A percentile compares a stretch with the other conserved stretches of the same genome.
Evolutionary conservation across 768 basidiomycete species (phyloP).

Genomic region (Piloderma croceum): DNA sequence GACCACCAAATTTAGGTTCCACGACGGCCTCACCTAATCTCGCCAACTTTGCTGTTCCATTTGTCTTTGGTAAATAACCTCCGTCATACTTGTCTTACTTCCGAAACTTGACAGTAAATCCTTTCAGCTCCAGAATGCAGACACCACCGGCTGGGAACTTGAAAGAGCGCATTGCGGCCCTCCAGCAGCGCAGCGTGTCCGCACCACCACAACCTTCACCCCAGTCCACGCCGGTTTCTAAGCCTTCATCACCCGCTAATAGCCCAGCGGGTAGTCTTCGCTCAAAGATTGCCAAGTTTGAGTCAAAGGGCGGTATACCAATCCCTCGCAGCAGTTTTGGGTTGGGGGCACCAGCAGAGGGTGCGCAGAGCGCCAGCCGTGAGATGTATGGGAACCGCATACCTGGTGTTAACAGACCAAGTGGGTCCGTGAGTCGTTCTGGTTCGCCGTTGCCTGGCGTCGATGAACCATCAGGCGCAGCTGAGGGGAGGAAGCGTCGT

Average conservation of each 20-base stretch:
- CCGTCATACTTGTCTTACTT: too few species aligned
- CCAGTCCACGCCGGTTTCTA: slow-evolving; percentile 28
- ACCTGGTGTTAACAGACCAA: slow-evolving; percentile 25
- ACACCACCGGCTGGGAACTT: slow-evolving; percentile 41
- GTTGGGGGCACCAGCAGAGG: slow-evolving; percentile 53
- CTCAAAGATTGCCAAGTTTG: slow-evolving; percentile 78
- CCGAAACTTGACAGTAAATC: too few species aligned
- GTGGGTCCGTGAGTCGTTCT: slow-evolving; percentile 15
- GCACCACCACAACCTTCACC: slow-evolving; percentile 22
- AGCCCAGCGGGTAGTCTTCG: slow-evolving; percentile 32
- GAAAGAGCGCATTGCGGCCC: slow-evolving; percentile 78
- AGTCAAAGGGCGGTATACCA: slow-evolving; percentile 70
- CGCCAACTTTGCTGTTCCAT: too few species aligned
- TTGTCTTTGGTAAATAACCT: too few species aligned
- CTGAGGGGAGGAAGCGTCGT: too few species aligned
- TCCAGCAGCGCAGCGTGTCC: slow-evolving; percentile 54
- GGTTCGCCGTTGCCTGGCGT: slow-evolving; percentile 16
- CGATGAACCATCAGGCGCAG: too few species aligned
- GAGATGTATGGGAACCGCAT: slow-evolving; percentile 76
- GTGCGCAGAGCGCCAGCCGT: slow-evolving; percentile 45
- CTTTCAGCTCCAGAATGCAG: background rate
- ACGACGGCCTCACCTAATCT: too few species aligned
- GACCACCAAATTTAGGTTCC: too few species aligned
- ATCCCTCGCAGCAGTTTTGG: slow-evolving; percentile 73
- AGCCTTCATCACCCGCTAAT: slow-evolving; percentile 21